Conservation (phyloP, 208 protist species). For the Leishmania martiniquensis region DNA sequence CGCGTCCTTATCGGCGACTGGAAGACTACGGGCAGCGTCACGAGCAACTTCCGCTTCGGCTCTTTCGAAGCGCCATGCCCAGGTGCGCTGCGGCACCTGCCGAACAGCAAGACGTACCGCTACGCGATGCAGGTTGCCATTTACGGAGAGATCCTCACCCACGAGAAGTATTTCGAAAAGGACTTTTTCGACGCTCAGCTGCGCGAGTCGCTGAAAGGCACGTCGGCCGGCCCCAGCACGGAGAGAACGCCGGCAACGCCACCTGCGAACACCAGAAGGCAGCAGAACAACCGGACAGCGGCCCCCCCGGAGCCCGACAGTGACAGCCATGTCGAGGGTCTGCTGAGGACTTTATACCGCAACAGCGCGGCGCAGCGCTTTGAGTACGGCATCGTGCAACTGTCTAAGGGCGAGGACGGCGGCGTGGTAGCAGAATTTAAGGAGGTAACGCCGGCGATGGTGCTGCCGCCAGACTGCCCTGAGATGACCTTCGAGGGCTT, state of each 20-base stretch:
- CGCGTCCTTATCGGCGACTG: conserved; percentile 86
- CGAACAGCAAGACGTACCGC: conserved; percentile 83
- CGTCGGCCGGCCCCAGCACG: background rate
- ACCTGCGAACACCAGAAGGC: background rate
- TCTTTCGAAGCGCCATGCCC: conserved; percentile 70
- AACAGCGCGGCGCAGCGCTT: conserved; percentile 32
- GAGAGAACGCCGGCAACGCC: background rate
- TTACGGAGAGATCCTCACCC: conserved; percentile 77
- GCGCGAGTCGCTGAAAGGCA: conserved; percentile 18
- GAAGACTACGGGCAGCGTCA: conserved; percentile 83
- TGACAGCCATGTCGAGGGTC: background rate
- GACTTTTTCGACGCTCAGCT: conserved; percentile 66
- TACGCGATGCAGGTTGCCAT: conserved; percentile 87
- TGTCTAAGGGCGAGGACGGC: conserved; percentile 73
- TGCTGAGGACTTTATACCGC: conserved; percentile 27
- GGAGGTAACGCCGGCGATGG: conserved; percentile 49
- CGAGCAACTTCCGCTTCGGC: conserved; percentile 82
- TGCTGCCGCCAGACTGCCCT: conserved; percentile 63
- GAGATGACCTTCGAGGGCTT: conserved; percentile 64
- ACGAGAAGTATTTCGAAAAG: conserved; percentile 68
- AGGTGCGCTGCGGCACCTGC: conserved; percentile 77
- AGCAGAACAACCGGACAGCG: background rate
- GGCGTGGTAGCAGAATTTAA: conserved; percentile 70
- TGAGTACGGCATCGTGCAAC: conserved; percentile 85
- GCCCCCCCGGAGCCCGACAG: background rate